Evolutionary conservation across 129 eudicot species (phyloP), one percentile per base, ranked within the genome.

Genomic region (Escallonia herrerae): DNA sequence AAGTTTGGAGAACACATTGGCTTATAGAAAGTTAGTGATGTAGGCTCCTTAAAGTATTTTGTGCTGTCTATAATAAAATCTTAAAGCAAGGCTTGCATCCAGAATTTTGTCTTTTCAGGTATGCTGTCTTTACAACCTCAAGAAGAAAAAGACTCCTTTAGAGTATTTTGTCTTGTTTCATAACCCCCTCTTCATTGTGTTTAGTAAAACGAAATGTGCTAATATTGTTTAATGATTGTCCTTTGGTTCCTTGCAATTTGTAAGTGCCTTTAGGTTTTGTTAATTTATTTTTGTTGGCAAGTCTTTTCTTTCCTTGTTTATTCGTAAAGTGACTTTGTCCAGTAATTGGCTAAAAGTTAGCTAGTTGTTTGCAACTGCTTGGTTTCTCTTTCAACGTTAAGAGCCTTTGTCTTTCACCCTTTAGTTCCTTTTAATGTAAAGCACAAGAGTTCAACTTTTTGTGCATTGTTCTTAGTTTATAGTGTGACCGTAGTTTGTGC

Each of bases 111-210:
- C n/a, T n/a, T n/a, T n/a, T n/a, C n/a, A n/a, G n/a, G n/a, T n/a
- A n/a, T n/a, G n/a, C n/a, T n/a, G n/a, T n/a, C n/a, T 9, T 12
- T 53, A 11, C 14, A 11, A 8, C 13, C 4, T 14, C 58, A 12
- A 53, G 13, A n/a, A n/a, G n/a, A 43, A 49, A 65, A 51, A 33
- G 58, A 38, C 22, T 13, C 42, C 46, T 49, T 58, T 33, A 38
- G 62, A 58, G 43, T 58, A 39, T 54, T 50, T 65, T 65, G 69
- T 65, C 59, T 22, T 33, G 11, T 51, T 38, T 37, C 10, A 51
- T 38, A 65, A 65, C 43, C 55, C 55, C 46, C 45, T 63, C 67
- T 63, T 43, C 42, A 63, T 22, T 37, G 15, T 44, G 5, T 63
- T 44, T 1, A 48, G 5, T 2, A 37, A 46, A 15, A 22, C 33